Conservation (phyloP, 164 flowering plant genomes). For the Amborella trichopoda region DNA sequence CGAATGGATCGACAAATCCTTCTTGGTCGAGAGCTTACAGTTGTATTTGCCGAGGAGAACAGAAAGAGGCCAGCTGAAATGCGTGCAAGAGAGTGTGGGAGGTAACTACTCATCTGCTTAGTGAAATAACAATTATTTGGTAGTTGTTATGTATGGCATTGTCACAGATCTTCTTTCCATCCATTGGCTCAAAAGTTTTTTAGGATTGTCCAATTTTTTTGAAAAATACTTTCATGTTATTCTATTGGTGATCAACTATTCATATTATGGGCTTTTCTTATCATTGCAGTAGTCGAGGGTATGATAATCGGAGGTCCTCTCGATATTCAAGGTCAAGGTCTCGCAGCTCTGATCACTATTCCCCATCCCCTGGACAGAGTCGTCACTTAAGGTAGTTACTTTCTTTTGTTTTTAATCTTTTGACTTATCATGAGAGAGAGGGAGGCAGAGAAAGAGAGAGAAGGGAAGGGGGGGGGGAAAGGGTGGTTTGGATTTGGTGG, state of each 20-base stretch:
- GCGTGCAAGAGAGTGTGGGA: conserved; percentile 69
- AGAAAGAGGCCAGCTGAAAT: conserved; percentile 82
- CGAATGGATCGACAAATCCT: conserved; percentile 87
- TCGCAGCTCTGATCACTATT: conserved; percentile 41
- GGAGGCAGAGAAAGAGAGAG: no score
- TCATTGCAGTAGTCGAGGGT: conserved; percentile 16
- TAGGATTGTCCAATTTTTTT: neutral
- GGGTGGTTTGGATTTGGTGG: neutral
- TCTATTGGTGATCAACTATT: neutral
- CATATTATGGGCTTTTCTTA: neutral
- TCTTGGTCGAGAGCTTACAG: conserved; percentile 78
- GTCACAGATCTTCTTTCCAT: neutral
- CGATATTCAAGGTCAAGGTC: conserved; percentile 36
- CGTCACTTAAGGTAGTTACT: conserved; percentile 35
- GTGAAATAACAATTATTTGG: neutral
- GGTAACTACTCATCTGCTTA: conserved; percentile 17
- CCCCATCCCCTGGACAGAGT: conserved; percentile 45
- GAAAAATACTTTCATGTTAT: neutral
- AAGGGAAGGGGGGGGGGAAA: neutral
- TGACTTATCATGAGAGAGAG: no score
- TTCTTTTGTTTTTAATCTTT: no score
- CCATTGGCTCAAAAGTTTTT: neutral
- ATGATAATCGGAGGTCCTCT: conserved; percentile 30
- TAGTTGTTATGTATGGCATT: neutral
- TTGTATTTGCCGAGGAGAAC: conserved; percentile 89